Percentiles rank a stretch among this genome's conserved stretches.
Conservation (phyloP, 768 basidiomycete species). For the Suillus spraguei region DNA sequence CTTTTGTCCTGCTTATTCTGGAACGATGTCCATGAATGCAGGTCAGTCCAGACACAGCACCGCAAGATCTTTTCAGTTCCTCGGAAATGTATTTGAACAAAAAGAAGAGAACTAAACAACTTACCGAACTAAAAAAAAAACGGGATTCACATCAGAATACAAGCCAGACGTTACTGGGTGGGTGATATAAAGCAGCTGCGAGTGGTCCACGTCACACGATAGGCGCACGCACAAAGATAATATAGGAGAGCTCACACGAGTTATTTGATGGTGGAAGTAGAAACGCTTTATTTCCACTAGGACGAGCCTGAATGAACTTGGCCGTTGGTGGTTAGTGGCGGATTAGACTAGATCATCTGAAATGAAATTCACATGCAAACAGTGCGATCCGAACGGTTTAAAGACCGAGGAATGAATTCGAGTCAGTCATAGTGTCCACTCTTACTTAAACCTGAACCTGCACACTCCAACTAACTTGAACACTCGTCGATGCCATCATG, state of each 20-base stretch:
- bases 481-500: conserved; percentile 36
- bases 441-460: neutral
- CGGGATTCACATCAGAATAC: neutral
- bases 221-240: neutral
- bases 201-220: conserved; percentile 3
- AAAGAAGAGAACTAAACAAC: neutral
- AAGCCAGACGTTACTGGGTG: neutral
- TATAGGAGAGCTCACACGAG: neutral
- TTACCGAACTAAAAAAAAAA: neutral
- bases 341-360: neutral
- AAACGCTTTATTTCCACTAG: conserved; percentile 2
- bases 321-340: too few species aligned
- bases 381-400: conserved; percentile 3
- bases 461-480: neutral
- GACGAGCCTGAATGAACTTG: neutral
- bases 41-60: neutral
- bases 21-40: neutral
- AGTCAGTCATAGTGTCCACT: neutral
- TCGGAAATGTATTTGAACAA: neutral
- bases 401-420: neutral
- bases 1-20: neutral
- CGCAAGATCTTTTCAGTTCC: neutral
- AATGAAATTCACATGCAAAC: conserved; percentile 8
- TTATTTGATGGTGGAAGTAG: neutral
- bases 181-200: neutral